These are phyloP conservation scores for Blastocystis sp. DNA, from an alignment of 352 stramenopile genomes.

Conservation along the genomic window DNA sequence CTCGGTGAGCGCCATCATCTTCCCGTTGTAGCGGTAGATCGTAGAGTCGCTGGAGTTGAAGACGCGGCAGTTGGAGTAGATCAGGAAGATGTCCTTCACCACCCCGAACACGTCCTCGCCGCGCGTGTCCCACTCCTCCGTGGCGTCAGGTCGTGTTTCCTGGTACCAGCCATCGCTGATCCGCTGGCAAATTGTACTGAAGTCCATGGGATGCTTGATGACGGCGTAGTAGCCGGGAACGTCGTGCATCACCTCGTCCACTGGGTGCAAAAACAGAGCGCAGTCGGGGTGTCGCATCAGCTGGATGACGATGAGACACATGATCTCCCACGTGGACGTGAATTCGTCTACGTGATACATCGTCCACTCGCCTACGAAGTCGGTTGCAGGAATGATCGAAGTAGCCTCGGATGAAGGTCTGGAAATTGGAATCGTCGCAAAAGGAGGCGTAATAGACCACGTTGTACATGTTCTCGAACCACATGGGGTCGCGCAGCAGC, in stretches of 20 bases:
- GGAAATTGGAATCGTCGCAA: background rate
- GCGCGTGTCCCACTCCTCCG: background rate
- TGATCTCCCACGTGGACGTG: background rate
- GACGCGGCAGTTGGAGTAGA: conserved; percentile 72
- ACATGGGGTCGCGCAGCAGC: background rate
- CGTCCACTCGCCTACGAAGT: background rate
- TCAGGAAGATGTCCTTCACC: conserved; percentile 69
- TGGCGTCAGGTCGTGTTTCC: conserved; percentile 58
- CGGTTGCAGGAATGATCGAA: background rate
- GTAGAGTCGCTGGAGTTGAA: conserved; percentile 71
- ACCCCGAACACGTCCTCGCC: conserved; percentile 69
- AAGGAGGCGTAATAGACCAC: background rate
- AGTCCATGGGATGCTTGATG: conserved; percentile 72
- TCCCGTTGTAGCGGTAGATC: conserved; percentile 59
- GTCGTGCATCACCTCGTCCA: conserved; percentile 70
- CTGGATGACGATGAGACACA: background rate
- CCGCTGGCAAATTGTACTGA: conserved; percentile 70
- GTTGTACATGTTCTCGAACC: background rate
- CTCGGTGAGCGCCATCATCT: conserved; percentile 27
- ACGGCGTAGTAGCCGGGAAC: conserved; percentile 73
- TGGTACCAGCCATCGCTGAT: conserved; percentile 66
- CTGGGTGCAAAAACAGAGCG: conserved; percentile 72
- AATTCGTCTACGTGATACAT: background rate
- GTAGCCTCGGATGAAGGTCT: background rate
- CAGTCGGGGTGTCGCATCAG: conserved; percentile 59